Evolutionary conservation across 768 basidiomycete species (phyloP).

Genomic region (Mycena vulgaris): DNA sequence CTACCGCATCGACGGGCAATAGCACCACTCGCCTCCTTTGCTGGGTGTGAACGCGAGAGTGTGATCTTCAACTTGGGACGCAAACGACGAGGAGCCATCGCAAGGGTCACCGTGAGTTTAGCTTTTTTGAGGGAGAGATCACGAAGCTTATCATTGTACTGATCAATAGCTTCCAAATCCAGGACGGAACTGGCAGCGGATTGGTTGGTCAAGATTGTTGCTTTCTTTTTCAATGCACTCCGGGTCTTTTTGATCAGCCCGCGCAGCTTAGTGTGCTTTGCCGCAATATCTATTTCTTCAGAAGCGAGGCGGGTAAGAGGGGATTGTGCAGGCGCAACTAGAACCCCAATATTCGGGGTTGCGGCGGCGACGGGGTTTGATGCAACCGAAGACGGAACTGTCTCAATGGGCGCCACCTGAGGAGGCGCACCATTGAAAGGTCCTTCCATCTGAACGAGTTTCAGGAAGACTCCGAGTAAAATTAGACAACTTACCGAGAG

Average conservation of each 20-base stretch:
- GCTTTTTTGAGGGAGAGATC: not conserved
- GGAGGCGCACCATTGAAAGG: too few relatives aligned
- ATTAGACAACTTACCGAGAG: too few relatives aligned
- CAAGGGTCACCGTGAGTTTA: not conserved
- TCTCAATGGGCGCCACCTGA: too few relatives aligned
- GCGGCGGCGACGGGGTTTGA: not conserved
- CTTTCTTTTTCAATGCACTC: not conserved
- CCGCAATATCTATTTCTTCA: not conserved
- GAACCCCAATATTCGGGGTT: not conserved
- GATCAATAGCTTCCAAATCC: constrained; percentile 10
- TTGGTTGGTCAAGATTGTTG: not conserved
- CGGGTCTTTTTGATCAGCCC: constrained; percentile 9
- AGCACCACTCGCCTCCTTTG: not conserved
- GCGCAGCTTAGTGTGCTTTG: not conserved
- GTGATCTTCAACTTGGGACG: not conserved
- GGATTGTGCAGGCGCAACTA: not conserved
- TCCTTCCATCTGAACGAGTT: too few relatives aligned
- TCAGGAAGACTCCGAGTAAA: too few relatives aligned
- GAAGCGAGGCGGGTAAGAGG: not conserved
- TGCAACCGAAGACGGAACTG: too few relatives aligned
- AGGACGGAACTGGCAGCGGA: not conserved
- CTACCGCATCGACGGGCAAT: constrained; percentile 14
- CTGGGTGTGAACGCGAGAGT: not conserved
- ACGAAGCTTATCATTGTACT: constrained; percentile 10
- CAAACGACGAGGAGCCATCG: not conserved